phyloP scores from a whole-genome alignment of 805 yeast genomes.

The Candida stauntonica region DNA sequence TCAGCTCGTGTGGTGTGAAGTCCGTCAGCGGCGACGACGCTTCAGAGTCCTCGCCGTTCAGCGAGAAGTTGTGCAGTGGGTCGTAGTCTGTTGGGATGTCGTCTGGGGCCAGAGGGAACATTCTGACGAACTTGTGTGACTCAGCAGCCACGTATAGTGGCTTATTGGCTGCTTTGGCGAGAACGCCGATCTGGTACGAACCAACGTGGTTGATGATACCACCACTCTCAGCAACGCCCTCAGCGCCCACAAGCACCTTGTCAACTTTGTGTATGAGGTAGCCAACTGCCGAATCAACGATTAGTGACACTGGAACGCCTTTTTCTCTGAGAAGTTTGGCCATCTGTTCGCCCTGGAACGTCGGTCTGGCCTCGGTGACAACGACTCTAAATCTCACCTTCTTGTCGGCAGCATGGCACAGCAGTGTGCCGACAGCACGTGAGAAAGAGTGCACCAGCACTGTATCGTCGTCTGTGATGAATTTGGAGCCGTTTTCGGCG shows the following conservation, averaged over 20 bases:
- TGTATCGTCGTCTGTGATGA: conserved; percentile 89
- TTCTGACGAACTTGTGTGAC: conserved; percentile 91
- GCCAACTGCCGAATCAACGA: conserved; percentile 93
- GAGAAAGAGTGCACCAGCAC: conserved; percentile 88
- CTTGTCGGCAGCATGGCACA: conserved; percentile 71
- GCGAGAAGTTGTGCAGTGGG: conserved; percentile 40
- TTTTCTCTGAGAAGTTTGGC: conserved; percentile 60
- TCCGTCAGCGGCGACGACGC: conserved; percentile 61
- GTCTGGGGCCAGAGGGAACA: conserved; percentile 90
- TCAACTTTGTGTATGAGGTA: conserved; percentile 86
- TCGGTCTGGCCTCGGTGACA: conserved; percentile 90
- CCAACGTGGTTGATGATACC: conserved; percentile 96
- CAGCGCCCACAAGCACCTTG: conserved; percentile 95
- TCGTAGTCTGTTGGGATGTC: conserved; percentile 68
- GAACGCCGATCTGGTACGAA: conserved; percentile 88
- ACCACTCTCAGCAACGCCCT: conserved; percentile 98
- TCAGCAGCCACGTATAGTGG: conserved; percentile 95
- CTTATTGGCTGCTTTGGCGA: conserved; percentile 85
- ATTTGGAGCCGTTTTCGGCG: conserved; percentile 83
- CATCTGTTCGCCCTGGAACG: conserved; percentile 68
- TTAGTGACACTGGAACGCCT: conserved; percentile 82
- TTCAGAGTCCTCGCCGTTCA: conserved; percentile 31
- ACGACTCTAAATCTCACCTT: conserved; percentile 82
- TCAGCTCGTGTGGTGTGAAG: conserved; percentile 92
- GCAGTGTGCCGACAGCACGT: conserved; percentile 78